These are phyloP conservation scores for Pythium sp. DNA, from an alignment of 352 stramenopile species.

Conservation along the genomic window DNA sequence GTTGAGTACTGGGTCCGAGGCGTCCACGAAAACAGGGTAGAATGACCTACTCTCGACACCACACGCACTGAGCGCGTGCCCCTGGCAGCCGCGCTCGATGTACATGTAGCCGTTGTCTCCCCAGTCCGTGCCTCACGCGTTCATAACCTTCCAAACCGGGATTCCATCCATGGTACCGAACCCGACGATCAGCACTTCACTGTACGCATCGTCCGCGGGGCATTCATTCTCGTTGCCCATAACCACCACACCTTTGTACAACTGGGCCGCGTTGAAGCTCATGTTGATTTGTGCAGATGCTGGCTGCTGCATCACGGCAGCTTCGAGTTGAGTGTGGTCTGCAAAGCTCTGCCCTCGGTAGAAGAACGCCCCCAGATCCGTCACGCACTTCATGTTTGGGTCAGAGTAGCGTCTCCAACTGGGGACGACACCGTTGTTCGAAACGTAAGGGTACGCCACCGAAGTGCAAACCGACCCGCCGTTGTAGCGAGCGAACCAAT, in stretches of 20 bases:
- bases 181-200: too few relatives aligned
- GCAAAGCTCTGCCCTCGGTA: conserved; percentile 1
- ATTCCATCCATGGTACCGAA: too few relatives aligned
- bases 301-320: conserved; percentile 4
- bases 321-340: conserved; percentile 15
- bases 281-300: background rate
- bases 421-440: background rate
- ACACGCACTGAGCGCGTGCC: too few relatives aligned
- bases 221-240: conserved; percentile 3
- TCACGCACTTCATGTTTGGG: conserved; percentile 11
- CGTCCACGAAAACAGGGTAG: too few relatives aligned
- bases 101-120: too few relatives aligned
- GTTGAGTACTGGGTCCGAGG: too few relatives aligned
- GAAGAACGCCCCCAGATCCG: conserved; percentile 12
- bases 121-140: too few relatives aligned
- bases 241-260: conserved; percentile 14
- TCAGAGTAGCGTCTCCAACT: conserved; percentile 12
- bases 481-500: conserved; percentile 15
- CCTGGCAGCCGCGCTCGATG: too few relatives aligned
- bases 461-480: conserved; percentile 18
- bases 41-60: too few relatives aligned
- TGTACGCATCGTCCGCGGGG: conserved; percentile 10
- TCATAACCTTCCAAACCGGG: too few relatives aligned
- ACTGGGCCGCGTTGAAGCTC: background rate
- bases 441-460: conserved; percentile 17